Percentiles rank a stretch among this genome's conserved stretches.
These are phyloP conservation scores for Pisolithus microcarpus DNA, from an alignment of 768 basidiomycete species.

Conservation along the genomic window DNA sequence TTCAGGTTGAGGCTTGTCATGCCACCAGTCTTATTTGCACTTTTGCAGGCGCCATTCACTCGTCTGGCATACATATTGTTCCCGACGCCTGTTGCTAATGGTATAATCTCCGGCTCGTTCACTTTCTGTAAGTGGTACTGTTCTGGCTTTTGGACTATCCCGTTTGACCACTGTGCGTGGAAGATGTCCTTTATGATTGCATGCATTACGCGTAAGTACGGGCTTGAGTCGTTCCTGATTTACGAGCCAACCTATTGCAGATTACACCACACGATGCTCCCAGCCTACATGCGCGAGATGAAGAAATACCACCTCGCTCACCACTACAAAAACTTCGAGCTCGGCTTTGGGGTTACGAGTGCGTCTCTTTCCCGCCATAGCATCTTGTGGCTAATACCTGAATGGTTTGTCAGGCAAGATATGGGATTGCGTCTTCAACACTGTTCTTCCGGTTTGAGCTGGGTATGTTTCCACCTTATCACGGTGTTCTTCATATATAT, in stretches of 20 bases:
- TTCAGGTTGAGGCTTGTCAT: slow-evolving; percentile 86
- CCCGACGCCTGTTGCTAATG: slow-evolving; percentile 81
- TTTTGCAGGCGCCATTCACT: slow-evolving; percentile 81
- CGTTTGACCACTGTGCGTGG: slow-evolving; percentile 4
- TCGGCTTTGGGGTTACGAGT: slow-evolving; percentile 96
- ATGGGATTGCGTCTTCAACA: slow-evolving; percentile 92
- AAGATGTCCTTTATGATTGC: slow-evolving; percentile 78
- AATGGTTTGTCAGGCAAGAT: slow-evolving; percentile 58
- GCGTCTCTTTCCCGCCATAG: slow-evolving; percentile 18
- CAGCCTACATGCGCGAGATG: slow-evolving; percentile 82
- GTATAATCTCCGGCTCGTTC: slow-evolving; percentile 77
- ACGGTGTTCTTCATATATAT: not conserved
- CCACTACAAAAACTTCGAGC: slow-evolving; percentile 97
- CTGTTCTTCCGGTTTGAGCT: slow-evolving; percentile 56
- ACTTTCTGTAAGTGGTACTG: slow-evolving; percentile 53
- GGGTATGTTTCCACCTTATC: not conserved
- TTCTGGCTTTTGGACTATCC: not conserved
- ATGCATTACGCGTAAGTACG: slow-evolving; percentile 86
- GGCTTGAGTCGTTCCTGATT: not conserved
- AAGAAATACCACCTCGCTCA: slow-evolving; percentile 98
- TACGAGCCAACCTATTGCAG: slow-evolving; percentile 27
- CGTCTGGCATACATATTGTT: slow-evolving; percentile 75
- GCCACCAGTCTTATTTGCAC: slow-evolving; percentile 81
- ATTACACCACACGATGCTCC: slow-evolving; percentile 81
- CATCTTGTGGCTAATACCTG: slow-evolving; percentile 1